Evolutionary conservation across 495 filamentous ascomycete species (phyloP), one percentile per base, ranked within the genome.

Genomic region (Oleoguttula mirabilis): DNA sequence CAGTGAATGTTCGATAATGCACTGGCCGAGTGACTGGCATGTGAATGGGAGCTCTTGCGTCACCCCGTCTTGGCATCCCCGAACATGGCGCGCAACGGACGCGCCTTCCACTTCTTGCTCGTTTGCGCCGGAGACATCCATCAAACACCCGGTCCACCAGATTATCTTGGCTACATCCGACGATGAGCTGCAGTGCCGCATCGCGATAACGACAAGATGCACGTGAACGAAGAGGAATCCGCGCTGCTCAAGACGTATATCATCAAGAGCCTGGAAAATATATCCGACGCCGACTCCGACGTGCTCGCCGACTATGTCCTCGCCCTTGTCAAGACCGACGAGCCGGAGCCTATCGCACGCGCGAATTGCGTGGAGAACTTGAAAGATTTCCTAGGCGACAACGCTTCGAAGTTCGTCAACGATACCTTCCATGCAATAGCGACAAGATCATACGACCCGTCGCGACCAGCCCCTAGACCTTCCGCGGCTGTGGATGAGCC

Each of bases 231-330:
- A 37, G 77, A 72, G 32, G 77, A 94, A 58, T 72, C 77, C 39
- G 64, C 66, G 11, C 66, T 77, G 22, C 69, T 98, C 39, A 92
- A 93, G 69, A 70, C 66, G 41, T 98, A 87, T 87, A 81, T 95
- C 46, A 80, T 93, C 39, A 84, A 79, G 63, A 80, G 84, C 46
- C 68, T 98, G 15, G 88, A 92, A 59, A 80, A 88, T 54, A 93
- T 90, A 42, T 93, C 87, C 11, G 90, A 95, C 60, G 90, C 88
- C 35, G 90, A 98, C 60, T 79, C 85, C 21, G 87, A 94, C 54
- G 85, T 98, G 3, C 79, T 98, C 12, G 88, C 87, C 22, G 90
- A 98, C 56, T 98, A 95, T 56, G 84, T 98, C 0, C 66, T 95
- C 22, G 88, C 88, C n/a, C 75, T 98, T 8, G 68, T 94, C 23